phyloP scores from a whole-genome alignment of 106 monocot genomes.

The Dioscorea alata region DNA sequence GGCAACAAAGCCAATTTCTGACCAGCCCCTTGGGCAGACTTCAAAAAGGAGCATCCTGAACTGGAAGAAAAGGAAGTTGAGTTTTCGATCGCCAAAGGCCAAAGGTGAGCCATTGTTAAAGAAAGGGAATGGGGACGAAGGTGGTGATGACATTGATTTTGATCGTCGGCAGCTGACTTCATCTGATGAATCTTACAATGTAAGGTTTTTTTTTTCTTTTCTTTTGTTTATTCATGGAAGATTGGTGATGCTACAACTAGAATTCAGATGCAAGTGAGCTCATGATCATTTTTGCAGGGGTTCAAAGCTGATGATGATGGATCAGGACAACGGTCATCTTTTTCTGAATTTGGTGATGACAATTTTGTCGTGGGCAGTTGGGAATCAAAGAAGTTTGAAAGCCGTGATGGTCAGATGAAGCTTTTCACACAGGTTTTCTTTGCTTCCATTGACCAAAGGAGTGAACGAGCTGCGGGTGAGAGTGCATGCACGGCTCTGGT shows the following conservation, averaged over 20 bases:
- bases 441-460: constrained; percentile 89
- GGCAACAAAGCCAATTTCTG: constrained; percentile 10
- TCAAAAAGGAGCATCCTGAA: constrained; percentile 54
- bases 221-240: too few relatives aligned
- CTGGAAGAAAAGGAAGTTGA: constrained; percentile 49
- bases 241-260: too few relatives aligned
- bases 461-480: constrained; percentile 73
- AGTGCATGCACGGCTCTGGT: constrained; percentile 94
- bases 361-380: constrained; percentile 64
- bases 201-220: background rate
- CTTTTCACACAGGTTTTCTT: constrained; percentile 64
- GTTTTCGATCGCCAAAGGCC: constrained; percentile 39
- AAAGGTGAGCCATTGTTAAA: constrained; percentile 82
- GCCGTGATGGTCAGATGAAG: constrained; percentile 69
- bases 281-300: constrained; percentile 25
- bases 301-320: constrained; percentile 30
- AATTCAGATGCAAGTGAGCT: too few relatives aligned
- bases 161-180: constrained; percentile 69
- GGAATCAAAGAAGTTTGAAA: constrained; percentile 54
- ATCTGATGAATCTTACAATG: constrained; percentile 57
- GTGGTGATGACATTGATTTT: constrained; percentile 83
- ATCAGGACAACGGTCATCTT: constrained; percentile 7
- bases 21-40: constrained; percentile 14
- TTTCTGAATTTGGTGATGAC: constrained; percentile 72
- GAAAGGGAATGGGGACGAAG: constrained; percentile 59